Evolutionary conservation across 116 monocot species (phyloP), one percentile per base, ranked within the genome.

Genomic region (Phalaenopsis hybrid): DNA sequence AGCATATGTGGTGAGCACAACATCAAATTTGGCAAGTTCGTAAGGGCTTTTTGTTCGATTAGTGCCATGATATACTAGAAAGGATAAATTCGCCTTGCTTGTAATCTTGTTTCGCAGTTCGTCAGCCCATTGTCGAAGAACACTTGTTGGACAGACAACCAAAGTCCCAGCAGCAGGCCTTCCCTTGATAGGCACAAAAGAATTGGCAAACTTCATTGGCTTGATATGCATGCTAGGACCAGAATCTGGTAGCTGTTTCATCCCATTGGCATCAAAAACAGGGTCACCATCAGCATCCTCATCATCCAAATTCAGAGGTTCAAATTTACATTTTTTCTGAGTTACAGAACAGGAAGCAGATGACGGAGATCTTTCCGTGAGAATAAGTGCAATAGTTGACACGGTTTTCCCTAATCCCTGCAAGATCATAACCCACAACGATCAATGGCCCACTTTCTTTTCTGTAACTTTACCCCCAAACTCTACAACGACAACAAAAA

Each of bases 91-190:
- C 9, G 91, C 93, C 16, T 85, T 81, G 17, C 81, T 79, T 10
- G 86, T 89, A 68, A 96, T 91, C 88, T 93, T 96, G 10, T 85
- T 87, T 78, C 81, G 48, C 31, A 96, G 83, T 83, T 96, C 95
- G 2, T 91, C 91, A 65, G 93, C 95, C 95, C 95, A 96, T 52
- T 96, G 95, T 25, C 91, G 88, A 58, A 96, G 89, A 85, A 96
- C 95, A 85, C 95, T 96, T 28, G 95, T 91, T 5, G 95, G 95
- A 65, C 95, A 96, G 63, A 96, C 95, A 74, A 96, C 91, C 75
- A 96, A 79, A 74, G 95, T 96, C 81, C 95, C 95, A 82, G 93
- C 95, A 76, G 91, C 83, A n/a, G 91, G 95, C 44, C 91, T 89
- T 4, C 88, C 84, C 67, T 84, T 89, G 23, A 82, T 79, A 12